A percentile compares a stretch with the other conserved stretches of the same genome.
Conservation (phyloP, 257 asterid genomes). For the Salvia rosmarinus region DNA sequence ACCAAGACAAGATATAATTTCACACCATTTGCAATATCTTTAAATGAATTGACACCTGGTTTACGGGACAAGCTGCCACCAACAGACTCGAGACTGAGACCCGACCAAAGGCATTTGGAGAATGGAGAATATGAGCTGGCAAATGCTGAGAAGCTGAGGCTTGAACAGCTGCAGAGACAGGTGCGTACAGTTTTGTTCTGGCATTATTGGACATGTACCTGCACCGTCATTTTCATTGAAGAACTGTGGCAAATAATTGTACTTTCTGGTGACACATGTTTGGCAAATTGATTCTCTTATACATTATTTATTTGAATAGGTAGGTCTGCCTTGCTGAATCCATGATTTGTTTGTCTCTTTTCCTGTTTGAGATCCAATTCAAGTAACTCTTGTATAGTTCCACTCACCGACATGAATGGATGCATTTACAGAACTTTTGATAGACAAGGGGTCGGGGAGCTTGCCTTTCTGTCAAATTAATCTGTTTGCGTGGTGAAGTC, state of each 20-base stretch:
- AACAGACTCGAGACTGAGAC: slow-evolving; percentile 92
- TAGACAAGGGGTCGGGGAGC: background rate
- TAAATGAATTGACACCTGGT: slow-evolving; percentile 86
- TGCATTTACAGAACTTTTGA: background rate
- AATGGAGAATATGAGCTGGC: slow-evolving; percentile 95
- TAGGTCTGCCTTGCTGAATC: background rate
- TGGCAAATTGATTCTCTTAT: slow-evolving; percentile 7
- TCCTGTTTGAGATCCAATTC: background rate
- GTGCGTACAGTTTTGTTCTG: slow-evolving; percentile 39
- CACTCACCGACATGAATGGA: background rate
- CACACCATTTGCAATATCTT: slow-evolving; percentile 89
- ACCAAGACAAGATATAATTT: slow-evolving; percentile 91
- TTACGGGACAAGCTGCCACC: slow-evolving; percentile 81
- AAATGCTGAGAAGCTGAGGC: slow-evolving; percentile 94
- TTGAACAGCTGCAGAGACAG: slow-evolving; percentile 99
- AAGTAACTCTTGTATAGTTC: background rate
- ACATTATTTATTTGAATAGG: background rate
- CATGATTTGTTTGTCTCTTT: background rate
- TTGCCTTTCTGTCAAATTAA: too few relatives aligned
- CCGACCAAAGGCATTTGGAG: slow-evolving; percentile 96
- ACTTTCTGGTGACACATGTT: background rate
- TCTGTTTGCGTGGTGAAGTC: background rate
- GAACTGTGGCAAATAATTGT: slow-evolving; percentile 8
- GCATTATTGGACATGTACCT: slow-evolving; percentile 22
- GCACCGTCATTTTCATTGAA: slow-evolving; percentile 1